A percentile compares a stretch with the other conserved stretches of the same genome.
phyloP scores from a whole-genome alignment of 163 green algal genomes.

The Scenedesmus sp. region DNA sequence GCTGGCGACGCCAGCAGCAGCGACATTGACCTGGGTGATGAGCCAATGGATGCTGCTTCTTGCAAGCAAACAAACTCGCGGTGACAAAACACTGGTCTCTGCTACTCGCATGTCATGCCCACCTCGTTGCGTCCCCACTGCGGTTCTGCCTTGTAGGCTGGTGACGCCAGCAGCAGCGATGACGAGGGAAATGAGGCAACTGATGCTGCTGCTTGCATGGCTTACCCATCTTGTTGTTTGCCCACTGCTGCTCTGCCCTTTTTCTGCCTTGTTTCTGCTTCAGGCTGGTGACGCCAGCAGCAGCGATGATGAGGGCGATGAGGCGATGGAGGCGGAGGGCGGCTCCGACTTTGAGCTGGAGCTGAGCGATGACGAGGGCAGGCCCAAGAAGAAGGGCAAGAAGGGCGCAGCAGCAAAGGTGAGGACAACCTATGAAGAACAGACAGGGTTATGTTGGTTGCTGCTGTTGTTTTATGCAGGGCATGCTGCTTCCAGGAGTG shows the following conservation, averaged over 20 bases:
- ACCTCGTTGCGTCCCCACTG: too few species aligned
- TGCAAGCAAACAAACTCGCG: not conserved
- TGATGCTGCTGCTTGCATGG: not conserved
- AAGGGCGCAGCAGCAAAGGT: not conserved
- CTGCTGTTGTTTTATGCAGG: not conserved
- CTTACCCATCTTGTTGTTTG: not conserved
- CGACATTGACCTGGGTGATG: not conserved
- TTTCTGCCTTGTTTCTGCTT: not conserved
- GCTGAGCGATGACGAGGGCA: conserved; percentile 12
- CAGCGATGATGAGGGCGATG: not conserved
- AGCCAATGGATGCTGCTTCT: not conserved
- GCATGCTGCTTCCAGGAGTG: not conserved
- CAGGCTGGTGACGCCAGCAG: conserved; percentile 34
- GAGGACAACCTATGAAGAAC: not conserved
- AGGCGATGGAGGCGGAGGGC: not conserved
- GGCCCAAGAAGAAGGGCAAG: conserved; percentile 39
- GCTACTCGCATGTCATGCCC: too few species aligned
- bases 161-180: conserved; percentile 1
- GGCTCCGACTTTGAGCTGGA: conserved; percentile 20
- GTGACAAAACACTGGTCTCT: too few species aligned
- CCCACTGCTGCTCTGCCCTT: not conserved
- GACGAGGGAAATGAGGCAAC: not conserved
- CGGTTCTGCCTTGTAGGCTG: not conserved
- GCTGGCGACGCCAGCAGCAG: not conserved
- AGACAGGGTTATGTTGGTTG: not conserved